A percentile compares a stretch with the other conserved stretches of the same genome.
These are phyloP conservation scores for Phytopythium boreale DNA, from an alignment of 352 stramenopile species.

Conservation along the genomic window DNA sequence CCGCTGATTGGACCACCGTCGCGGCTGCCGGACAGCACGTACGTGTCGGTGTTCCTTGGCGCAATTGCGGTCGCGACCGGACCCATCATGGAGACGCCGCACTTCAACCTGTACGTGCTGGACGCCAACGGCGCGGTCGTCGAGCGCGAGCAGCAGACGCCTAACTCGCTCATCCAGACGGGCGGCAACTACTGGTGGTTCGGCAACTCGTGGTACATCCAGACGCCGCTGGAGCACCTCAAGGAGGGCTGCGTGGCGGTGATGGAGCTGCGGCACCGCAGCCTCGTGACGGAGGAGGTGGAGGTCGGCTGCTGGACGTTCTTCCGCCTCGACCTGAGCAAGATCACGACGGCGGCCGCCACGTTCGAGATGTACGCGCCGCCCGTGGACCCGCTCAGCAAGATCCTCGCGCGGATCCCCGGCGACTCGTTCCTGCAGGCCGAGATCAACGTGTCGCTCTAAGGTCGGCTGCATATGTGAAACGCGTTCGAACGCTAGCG, in stretches of 20 bases:
- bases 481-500: neutral
- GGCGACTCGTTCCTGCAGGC: conserved; percentile 88
- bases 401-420: conserved; percentile 81
- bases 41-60: conserved; percentile 84
- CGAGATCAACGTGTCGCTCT: conserved; percentile 87
- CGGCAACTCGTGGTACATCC: conserved; percentile 86
- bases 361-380: conserved; percentile 89
- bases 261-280: conserved; percentile 85
- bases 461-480: conserved; percentile 7
- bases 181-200: conserved; percentile 89
- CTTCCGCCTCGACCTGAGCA: conserved; percentile 86
- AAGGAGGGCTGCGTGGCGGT: conserved; percentile 85
- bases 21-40: conserved; percentile 74
- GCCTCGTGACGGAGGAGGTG: conserved; percentile 77
- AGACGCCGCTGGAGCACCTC: conserved; percentile 82
- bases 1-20: conserved; percentile 49
- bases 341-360: conserved; percentile 81
- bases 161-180: conserved; percentile 85
- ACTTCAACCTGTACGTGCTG: conserved; percentile 86
- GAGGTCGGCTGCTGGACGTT: conserved; percentile 90
- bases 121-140: conserved; percentile 71
- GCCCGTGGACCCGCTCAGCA: conserved; percentile 80
- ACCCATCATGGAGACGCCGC: conserved; percentile 84
- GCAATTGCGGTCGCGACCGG: conserved; percentile 77
- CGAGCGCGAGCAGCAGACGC: conserved; percentile 69